These are phyloP conservation scores for Ascochyta clinopodiicola DNA, from an alignment of 2,329 filamentous ascomycete species.

Conservation along the genomic window DNA sequence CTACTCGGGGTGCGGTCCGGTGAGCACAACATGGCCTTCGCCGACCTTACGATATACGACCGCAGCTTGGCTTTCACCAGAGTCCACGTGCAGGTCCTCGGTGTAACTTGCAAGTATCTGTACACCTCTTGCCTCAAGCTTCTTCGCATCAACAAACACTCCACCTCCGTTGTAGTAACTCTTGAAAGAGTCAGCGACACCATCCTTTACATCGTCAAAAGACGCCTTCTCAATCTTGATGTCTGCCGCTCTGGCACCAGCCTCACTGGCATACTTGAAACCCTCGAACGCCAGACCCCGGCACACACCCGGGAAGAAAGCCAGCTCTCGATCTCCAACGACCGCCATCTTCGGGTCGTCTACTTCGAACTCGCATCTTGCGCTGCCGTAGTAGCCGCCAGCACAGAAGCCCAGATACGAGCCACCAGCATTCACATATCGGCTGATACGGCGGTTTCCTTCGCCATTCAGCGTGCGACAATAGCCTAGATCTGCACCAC, in stretches of 20 bases:
- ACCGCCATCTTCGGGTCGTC: slow-evolving; percentile 83
- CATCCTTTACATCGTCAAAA: slow-evolving; percentile 57
- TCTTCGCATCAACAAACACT: slow-evolving; percentile 82
- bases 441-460: slow-evolving; percentile 82
- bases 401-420: slow-evolving; percentile 91
- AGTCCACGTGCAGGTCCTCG: slow-evolving; percentile 76
- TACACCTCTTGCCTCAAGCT: slow-evolving; percentile 67
- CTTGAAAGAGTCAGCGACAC: slow-evolving; percentile 67
- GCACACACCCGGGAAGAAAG: slow-evolving; percentile 86
- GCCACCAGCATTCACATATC: slow-evolving; percentile 86
- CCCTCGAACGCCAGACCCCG: slow-evolving; percentile 86
- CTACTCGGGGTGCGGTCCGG: slow-evolving; percentile 91
- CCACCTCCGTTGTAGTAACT: slow-evolving; percentile 96
- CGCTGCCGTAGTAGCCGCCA: slow-evolving; percentile 87
- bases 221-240: slow-evolving; percentile 68
- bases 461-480: slow-evolving; percentile 85
- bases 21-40: slow-evolving; percentile 78
- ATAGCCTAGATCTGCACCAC: slow-evolving; percentile 92
- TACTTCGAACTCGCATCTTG: slow-evolving; percentile 88
- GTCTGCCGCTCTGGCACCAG: slow-evolving; percentile 75
- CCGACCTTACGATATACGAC: slow-evolving; percentile 84
- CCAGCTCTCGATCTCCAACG: slow-evolving; percentile 81
- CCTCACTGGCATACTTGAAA: slow-evolving; percentile 89
- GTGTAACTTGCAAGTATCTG: slow-evolving; percentile 83
- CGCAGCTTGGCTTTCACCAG: slow-evolving; percentile 76